phyloP scores from a whole-genome alignment of 164 flowering plant species.

The Vitis cinerea region DNA sequence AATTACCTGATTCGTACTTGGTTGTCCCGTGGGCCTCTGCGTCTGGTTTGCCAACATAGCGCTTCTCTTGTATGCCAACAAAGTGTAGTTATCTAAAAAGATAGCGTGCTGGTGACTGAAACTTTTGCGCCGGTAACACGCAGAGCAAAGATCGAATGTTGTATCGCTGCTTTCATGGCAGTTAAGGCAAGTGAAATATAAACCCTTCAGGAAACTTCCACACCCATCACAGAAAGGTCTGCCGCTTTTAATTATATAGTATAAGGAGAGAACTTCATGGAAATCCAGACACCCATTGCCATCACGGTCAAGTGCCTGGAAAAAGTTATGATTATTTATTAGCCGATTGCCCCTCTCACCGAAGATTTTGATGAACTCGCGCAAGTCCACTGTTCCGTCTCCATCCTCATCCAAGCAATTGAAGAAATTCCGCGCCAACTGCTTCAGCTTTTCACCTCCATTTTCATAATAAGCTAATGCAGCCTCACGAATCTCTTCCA shows the following conservation, averaged over 20 bases:
- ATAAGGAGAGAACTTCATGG: neutral
- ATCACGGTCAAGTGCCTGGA: neutral
- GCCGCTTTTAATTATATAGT: neutral
- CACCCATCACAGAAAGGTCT: neutral
- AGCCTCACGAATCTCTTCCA: slow-evolving; percentile 1
- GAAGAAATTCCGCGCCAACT: neutral
- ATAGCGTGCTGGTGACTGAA: too few species aligned
- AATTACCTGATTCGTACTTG: too few species aligned
- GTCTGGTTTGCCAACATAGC: too few species aligned
- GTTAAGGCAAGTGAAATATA: neutral
- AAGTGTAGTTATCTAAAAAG: too few species aligned
- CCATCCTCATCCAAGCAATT: neutral
- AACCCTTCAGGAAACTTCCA: neutral
- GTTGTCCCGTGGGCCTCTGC: too few species aligned
- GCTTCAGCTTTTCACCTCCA: neutral
- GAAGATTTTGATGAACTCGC: neutral
- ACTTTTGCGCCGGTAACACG: too few species aligned
- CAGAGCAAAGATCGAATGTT: slow-evolving; percentile 1
- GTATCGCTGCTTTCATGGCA: neutral
- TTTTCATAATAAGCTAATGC: neutral
- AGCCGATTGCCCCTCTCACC: neutral
- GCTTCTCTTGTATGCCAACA: too few species aligned
- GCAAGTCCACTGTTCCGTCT: neutral
- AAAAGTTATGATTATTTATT: neutral
- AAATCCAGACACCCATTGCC: slow-evolving; percentile 1